Evolutionary conservation across 495 filamentous ascomycete genomes (phyloP), one percentile per base, ranked within the genome.

Genomic region (Tuber brumale): DNA sequence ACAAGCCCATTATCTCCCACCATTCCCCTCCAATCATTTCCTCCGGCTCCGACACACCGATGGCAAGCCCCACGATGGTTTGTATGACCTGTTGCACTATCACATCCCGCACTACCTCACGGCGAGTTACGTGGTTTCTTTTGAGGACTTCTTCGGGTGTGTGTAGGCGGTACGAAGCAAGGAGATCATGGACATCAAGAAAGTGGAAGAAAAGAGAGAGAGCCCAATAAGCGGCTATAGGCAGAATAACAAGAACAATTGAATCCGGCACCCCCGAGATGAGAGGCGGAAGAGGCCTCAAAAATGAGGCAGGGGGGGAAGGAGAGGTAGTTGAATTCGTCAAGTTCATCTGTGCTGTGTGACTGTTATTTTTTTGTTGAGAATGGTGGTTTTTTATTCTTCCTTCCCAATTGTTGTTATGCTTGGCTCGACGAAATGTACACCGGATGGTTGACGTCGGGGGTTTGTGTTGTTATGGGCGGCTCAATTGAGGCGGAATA

Each of bases 51-150:
- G 91, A 89, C 70, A 89, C 85, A 14, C 88, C 85, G 57, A 97
- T 84, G 1, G 87, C 82, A 39, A 89, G 77, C 18, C 90, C 90
- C 23, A 92, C 88, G 18, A 87, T 83, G 2, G 92, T 92, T 84
- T 97, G 94, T 44, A 97, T 90, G n/a, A 93, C 80, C 79, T 98
- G 95, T 83, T 98, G 93, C 45, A 97, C 81, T 57, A 97, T 85
- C 77, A 97, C 94, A 87, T 96, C 93, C 81, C 91, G 90, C 35
- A 93, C 88, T 5, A 97, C 93, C 77, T 97, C 91, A 84, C 87
- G 91, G 72, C 92, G 88, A 72, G 91, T 88, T 70, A 93, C 95
- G 79, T 92, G 93, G 85, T 98, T 98, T 75, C 95, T 88, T 84
- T 93, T 92, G 27, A 90, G 83, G 73, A 97, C 88, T 81, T 97